Percentiles rank a stretch among this genome's conserved stretches.
Evolutionary conservation across 257 asterid genomes (phyloP).

Genomic region (Nicotiana benthamiana): DNA sequence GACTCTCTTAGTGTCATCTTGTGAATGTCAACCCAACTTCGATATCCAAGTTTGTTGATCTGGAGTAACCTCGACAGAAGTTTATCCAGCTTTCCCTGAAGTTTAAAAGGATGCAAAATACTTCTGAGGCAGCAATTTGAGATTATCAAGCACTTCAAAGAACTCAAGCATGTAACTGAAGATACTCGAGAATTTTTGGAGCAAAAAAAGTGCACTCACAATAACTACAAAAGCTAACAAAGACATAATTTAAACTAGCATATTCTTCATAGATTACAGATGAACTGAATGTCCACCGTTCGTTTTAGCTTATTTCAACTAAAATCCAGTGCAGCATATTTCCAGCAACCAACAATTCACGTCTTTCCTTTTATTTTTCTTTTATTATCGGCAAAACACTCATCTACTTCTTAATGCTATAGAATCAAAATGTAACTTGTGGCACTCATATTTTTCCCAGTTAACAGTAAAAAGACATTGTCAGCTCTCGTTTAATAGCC

Average conservation of each 20-base stretch:
- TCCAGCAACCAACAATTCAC: neutral
- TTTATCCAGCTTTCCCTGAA: neutral
- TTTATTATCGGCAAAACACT: neutral
- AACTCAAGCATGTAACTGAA: neutral
- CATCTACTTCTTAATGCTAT: neutral
- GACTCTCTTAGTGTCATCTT: neutral
- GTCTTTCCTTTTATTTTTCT: neutral
- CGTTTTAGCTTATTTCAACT: neutral
- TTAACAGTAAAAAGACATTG: neutral
- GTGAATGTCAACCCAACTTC: neutral
- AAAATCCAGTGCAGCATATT: neutral
- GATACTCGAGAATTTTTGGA: neutral
- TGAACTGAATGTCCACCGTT: neutral
- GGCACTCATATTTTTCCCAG: neutral
- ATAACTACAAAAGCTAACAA: neutral
- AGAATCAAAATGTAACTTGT: neutral
- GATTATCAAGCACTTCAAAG: neutral
- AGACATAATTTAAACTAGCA: neutral
- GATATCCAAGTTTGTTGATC: neutral
- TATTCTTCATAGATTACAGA: neutral
- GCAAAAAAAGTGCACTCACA: neutral
- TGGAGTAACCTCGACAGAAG: neutral
- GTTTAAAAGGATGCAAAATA: neutral
- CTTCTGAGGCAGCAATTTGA: neutral
- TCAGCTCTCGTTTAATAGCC: neutral